Conservation (phyloP, 2,329 filamentous ascomycete species). For the Elsinoe perseae region DNA sequence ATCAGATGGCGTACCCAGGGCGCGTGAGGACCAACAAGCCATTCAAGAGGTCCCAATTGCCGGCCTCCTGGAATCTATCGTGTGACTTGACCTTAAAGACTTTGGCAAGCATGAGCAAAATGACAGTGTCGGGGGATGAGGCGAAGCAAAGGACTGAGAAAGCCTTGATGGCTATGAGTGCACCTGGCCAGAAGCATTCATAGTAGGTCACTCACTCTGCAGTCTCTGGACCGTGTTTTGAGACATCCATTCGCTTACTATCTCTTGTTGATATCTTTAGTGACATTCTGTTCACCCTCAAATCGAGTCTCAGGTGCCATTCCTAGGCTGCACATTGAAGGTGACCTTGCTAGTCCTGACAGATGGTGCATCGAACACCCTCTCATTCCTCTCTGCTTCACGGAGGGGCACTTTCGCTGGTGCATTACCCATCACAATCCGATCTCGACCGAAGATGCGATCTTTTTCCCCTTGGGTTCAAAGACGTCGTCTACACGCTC, state of each 20-base stretch:
- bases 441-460: not conserved
- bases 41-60: not conserved
- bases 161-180: not conserved
- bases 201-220: not conserved
- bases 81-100: not conserved
- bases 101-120: not conserved
- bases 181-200: not conserved
- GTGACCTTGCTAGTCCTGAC: not conserved
- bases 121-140: not conserved
- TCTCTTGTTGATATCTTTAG: too few species aligned
- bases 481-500: too few species aligned
- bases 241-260: too few species aligned
- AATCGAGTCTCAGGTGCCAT: too few species aligned
- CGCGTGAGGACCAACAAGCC: too few species aligned
- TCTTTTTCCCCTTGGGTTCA: too few species aligned
- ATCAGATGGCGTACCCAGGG: too few species aligned
- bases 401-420: not conserved
- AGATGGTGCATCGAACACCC: not conserved
- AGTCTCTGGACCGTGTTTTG: too few species aligned
- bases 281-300: too few species aligned
- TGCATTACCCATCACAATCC: not conserved
- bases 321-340: not conserved
- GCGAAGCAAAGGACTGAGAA: not conserved
- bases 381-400: not conserved
- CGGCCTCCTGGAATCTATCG: not conserved